Percentiles rank a stretch among this genome's conserved stretches.
Evolutionary conservation across 2,329 filamentous ascomycete species (phyloP).

Genomic region (Scorias spongiosa): DNA sequence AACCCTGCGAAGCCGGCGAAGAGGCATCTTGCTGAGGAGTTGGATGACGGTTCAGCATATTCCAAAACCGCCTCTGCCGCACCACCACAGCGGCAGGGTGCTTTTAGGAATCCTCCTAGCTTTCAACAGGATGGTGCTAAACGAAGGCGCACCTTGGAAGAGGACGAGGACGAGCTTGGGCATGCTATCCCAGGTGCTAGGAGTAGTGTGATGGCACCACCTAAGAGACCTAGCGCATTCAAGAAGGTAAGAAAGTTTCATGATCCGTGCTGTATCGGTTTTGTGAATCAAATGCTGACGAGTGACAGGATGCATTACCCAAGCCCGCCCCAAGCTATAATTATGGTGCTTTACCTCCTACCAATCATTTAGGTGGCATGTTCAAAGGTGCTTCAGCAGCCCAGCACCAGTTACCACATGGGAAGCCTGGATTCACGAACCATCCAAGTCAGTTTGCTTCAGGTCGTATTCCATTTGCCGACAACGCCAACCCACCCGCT

Average conservation of each 20-base stretch:
- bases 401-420: constrained; percentile 51
- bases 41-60: constrained; percentile 43
- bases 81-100: constrained; percentile 36
- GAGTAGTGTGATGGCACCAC: constrained; percentile 61
- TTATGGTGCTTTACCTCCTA: constrained; percentile 29
- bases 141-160: constrained; percentile 62
- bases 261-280: too few relatives aligned
- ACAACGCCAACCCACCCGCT: constrained; percentile 41
- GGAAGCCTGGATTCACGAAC: constrained; percentile 30
- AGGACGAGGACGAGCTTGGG: constrained; percentile 44
- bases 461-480: constrained; percentile 77
- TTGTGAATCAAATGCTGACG: too few relatives aligned
- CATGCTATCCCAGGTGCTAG: constrained; percentile 24
- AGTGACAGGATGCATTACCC: constrained; percentile 31
- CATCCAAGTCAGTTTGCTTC: constrained; percentile 76
- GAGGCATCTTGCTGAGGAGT: constrained; percentile 52
- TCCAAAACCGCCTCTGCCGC: constrained; percentile 27
- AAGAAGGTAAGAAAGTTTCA: constrained; percentile 46
- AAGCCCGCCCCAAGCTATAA: constrained; percentile 51
- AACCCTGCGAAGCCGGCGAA: constrained; percentile 62
- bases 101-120: constrained; percentile 35
- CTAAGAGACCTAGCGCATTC: constrained; percentile 65
- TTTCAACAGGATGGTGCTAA: constrained; percentile 58
- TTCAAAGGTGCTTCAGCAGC: constrained; percentile 52
- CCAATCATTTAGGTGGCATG: constrained; percentile 30